Conservation (phyloP, 257 asterid species). For the Jacaranda mimosifolia region DNA sequence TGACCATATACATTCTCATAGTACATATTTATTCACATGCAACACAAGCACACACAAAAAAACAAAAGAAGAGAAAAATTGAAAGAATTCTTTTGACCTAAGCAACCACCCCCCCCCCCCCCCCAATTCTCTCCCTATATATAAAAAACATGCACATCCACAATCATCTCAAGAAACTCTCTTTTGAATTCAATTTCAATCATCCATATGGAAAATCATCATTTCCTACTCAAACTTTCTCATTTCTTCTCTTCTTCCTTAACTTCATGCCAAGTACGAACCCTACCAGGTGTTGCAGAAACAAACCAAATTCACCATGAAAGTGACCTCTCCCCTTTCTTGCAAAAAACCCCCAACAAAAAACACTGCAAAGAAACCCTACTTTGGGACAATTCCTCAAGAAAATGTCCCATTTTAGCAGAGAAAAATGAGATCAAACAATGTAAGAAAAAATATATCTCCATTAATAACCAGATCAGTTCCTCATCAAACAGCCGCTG, state of each 20-base stretch:
- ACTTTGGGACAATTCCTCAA: not conserved
- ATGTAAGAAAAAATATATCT: too few relatives aligned
- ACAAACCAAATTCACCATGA: conserved; percentile 19
- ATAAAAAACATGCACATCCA: not conserved
- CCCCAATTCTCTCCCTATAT: not conserved
- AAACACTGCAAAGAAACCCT: not conserved
- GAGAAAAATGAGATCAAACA: too few relatives aligned
- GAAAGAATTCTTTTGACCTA: too few relatives aligned
- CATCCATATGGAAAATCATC: not conserved
- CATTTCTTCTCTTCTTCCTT: conserved; percentile 60
- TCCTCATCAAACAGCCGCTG: conserved; percentile 52
- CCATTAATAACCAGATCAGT: not conserved
- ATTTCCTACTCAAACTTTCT: conserved; percentile 43
- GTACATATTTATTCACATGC: too few relatives aligned
- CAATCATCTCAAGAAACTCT: not conserved
- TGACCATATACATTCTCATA: too few relatives aligned
- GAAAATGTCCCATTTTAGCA: too few relatives aligned
- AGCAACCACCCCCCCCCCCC: too few relatives aligned
- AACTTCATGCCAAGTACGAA: conserved; percentile 50
- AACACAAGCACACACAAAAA: too few relatives aligned
- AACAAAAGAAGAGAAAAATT: too few relatives aligned
- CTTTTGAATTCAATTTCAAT: not conserved
- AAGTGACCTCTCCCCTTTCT: not conserved
- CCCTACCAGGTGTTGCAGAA: conserved; percentile 47
- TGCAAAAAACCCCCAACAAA: conserved; percentile 14